Base-by-base conservation (phyloP, 768 basidiomycete species). In the Suillus lakei region DNA sequence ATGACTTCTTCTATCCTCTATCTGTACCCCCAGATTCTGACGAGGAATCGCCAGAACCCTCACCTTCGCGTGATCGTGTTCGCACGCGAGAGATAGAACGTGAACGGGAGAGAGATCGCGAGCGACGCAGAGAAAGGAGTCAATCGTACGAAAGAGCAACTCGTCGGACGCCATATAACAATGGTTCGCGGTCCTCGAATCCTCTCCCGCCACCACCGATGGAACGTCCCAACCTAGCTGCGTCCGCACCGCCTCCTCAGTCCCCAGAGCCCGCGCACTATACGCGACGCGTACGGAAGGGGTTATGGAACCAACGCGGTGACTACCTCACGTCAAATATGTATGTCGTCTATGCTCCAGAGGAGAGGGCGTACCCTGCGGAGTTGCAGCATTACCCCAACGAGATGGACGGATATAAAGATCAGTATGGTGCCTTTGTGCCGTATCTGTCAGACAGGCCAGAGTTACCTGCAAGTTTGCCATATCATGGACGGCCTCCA, bases 291-390 rank as follows among this genome's bases (percentile, higher is more conserved):
- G 61, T 80, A 10, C 88, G 90, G 23, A 76, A 76, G 39, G 91
- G 91, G 1, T 86, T 79, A 68, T 93, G 91, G 91, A 93, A 93
- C 68, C 72, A 83, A n/a, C 86, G 91, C 2, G 91, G 91, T 0
- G 91, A 93, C 72, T 86, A 91, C 68, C 81, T 90, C 59, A 89
- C 88, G 26, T 61, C 73, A 26, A 76, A 79, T 23, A 82, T 82
- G 55, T 88, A 78, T 69, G 80, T 91, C 67, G 90, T 93, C 36
- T 91, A 88, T 63, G 90, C 89, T 9, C 91, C 91, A 1, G 75
- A 73, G 0, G 75, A 81, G 9, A 73, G 76, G 54, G 81, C 83
- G n/a, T 88, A 87, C 69, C 91, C 91, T 1, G 67, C 71, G 0
- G 91, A 93, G 10, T 80, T 93, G 30, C 76, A 78, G 48, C 76